Evolutionary conservation across 2,329 filamentous ascomycete genomes (phyloP).

Genomic region (Pyrenophora graminea): DNA sequence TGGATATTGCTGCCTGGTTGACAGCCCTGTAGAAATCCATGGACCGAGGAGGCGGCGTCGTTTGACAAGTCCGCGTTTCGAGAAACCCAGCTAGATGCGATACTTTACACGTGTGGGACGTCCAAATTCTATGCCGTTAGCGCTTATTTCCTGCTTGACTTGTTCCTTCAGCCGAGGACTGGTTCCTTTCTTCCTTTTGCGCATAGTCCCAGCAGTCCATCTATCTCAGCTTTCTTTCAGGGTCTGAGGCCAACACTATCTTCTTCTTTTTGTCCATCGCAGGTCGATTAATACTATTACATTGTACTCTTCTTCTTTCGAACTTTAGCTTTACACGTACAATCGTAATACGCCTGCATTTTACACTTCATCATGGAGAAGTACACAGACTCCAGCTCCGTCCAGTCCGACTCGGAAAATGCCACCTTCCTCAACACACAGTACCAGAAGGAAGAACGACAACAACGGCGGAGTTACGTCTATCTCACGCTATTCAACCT

Average conservation of each 20-base stretch:
- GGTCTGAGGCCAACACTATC: no score
- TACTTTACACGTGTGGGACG: background rate
- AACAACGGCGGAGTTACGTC: constrained; percentile 27
- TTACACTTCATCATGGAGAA: constrained; percentile 33
- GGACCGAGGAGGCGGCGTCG: background rate
- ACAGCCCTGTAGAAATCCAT: constrained; percentile 6
- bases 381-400: constrained; percentile 20
- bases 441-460: constrained; percentile 27
- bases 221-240: no score
- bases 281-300: constrained; percentile 19
- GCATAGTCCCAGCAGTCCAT: background rate
- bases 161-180: background rate
- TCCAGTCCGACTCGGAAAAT: constrained; percentile 32
- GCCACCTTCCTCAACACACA: constrained; percentile 36
- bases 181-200: background rate
- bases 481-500: constrained; percentile 41
- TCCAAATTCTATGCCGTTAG: background rate
- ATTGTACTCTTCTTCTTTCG: background rate
- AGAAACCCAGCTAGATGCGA: constrained; percentile 1
- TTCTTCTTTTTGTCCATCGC: constrained; percentile 16
- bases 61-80: constrained; percentile 17
- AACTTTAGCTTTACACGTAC: no score
- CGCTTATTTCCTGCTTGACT: constrained; percentile 1
- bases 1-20: constrained; percentile 30
- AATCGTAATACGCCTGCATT: background rate